Evolutionary conservation across 345 rosid genomes (phyloP), one percentile per base, ranked within the genome.

Genomic region (sweet orange (Citrus sinensis)): DNA sequence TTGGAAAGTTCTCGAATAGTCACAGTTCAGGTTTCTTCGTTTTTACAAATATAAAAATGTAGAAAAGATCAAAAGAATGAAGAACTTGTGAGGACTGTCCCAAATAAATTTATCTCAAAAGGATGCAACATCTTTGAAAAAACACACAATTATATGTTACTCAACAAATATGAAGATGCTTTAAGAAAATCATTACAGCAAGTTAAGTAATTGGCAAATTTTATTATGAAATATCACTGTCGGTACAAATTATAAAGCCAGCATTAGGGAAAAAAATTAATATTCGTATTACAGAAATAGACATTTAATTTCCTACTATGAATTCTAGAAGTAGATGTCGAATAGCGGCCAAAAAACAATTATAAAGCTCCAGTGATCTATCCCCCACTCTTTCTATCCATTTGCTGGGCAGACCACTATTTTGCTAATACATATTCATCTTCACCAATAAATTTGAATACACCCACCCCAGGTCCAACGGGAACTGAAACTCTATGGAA

Each of bases 401-500:
- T 72, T 46, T 39, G 74, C 66, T 20, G 62, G 72, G 78, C 67
- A 65, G 72, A 75, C 71, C 80, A 78, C 78, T 60, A 66, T 19
- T 76, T 49, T 64, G 30, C 86, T 77, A 20, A 22, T 69, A 64
- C 51, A 68, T 42, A 51, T 16, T 65, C 9, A 55, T 27, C 58
- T 58, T 51, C 77, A 69, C 74, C 27, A 32, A 42, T 42, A 34
- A 69, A 80, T 4, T 73, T 65, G 37, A 77, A 54, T 76, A 73
- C 77, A 66, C 58, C 25, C 77, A 66, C 49, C 25, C 49, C 24
- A 16, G 59, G 73, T 29, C 20, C 3, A 72, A 16, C 69, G 29
- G 61, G 39, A 61, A 72, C 67, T 22, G 58, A 66, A 79, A 62
- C 67, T 8, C 73, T 73, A 61, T 68, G 70, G 77, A 77, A 70